A percentile compares a stretch with the other conserved stretches of the same genome.
Evolutionary conservation across 495 filamentous ascomycete species (phyloP).

Genomic region (Penicillium alfredii): DNA sequence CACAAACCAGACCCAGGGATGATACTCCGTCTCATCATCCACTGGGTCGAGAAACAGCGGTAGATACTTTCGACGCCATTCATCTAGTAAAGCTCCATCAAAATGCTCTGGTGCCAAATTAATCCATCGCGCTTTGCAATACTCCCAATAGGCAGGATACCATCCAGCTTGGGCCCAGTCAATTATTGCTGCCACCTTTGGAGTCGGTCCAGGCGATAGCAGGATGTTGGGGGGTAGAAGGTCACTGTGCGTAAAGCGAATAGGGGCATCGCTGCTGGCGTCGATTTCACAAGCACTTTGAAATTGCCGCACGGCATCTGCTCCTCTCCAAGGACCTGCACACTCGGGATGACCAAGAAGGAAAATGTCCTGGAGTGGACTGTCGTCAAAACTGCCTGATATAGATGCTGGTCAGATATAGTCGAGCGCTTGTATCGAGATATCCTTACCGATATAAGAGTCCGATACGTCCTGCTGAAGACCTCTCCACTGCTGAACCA

Average conservation of each 20-base stretch:
- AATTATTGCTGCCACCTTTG: conserved; percentile 28
- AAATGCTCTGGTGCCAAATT: conserved; percentile 11
- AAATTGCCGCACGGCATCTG: conserved; percentile 20
- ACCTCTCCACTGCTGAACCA: conserved; percentile 24
- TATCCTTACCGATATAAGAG: too few relatives aligned
- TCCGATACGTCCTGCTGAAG: too few relatives aligned
- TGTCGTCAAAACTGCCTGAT: conserved; percentile 19
- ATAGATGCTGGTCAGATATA: too few relatives aligned
- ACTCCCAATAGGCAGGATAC: conserved; percentile 43
- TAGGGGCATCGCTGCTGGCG: conserved; percentile 7
- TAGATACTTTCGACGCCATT: conserved; percentile 21
- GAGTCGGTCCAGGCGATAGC: conserved; percentile 22
- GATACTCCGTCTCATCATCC: conserved; percentile 17
- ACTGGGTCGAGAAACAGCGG: conserved; percentile 21
- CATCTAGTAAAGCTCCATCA: conserved; percentile 11
- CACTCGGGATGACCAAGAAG: conserved; percentile 8
- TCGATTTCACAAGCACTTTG: conserved; percentile 22
- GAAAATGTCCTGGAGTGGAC: conserved; percentile 22
- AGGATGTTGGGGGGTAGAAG: conserved; percentile 35
- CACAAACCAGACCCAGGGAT: conserved; percentile 19
- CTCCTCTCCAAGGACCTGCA: conserved; percentile 18
- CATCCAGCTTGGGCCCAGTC: conserved; percentile 41
- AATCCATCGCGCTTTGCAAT: too few relatives aligned
- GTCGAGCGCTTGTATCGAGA: too few relatives aligned
- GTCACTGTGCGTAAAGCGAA: conserved; percentile 35